Conservation (phyloP, 306 rosid genomes). For the Citrullus colocynthis region DNA sequence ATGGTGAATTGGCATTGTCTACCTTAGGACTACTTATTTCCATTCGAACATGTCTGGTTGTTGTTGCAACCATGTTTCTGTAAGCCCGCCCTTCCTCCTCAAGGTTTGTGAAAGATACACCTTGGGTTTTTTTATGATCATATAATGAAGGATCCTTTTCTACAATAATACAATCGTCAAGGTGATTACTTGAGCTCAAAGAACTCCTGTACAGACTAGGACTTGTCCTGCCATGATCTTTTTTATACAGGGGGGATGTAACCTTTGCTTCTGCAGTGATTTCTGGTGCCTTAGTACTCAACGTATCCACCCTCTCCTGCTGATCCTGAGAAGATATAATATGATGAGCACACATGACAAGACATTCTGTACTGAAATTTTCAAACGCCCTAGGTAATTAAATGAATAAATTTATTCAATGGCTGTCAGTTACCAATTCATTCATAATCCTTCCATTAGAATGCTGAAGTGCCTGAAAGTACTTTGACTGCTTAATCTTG, state of each 20-base stretch:
- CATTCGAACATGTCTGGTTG: slow-evolving; percentile 41
- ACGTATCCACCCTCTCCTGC: slow-evolving; percentile 27
- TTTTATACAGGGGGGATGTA: slow-evolving; percentile 33
- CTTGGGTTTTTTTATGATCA: slow-evolving; percentile 26
- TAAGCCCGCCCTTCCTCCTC: slow-evolving; percentile 50
- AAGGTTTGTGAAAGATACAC: slow-evolving; percentile 22
- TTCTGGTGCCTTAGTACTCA: slow-evolving; percentile 26
- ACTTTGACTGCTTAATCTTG: slow-evolving; percentile 60
- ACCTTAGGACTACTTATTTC: slow-evolving; percentile 44
- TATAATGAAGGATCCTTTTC: slow-evolving; percentile 32
- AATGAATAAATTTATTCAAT: not conserved
- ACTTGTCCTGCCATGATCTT: slow-evolving; percentile 21
- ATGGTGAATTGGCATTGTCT: slow-evolving; percentile 43
- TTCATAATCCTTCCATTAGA: slow-evolving; percentile 24
- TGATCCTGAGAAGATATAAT: slow-evolving; percentile 28
- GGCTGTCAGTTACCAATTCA: slow-evolving; percentile 25
- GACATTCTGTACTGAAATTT: not conserved
- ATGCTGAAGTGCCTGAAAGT: slow-evolving; percentile 51
- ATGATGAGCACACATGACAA: not conserved
- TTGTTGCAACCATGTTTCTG: slow-evolving; percentile 20
- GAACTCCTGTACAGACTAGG: slow-evolving; percentile 24
- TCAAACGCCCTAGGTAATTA: not conserved
- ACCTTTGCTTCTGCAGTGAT: slow-evolving; percentile 38
- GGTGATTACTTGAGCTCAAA: slow-evolving; percentile 24
- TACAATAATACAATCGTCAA: slow-evolving; percentile 36